Base-by-base conservation (phyloP, 2,329 filamentous ascomycete species). In the Helotiales sp. region DNA sequence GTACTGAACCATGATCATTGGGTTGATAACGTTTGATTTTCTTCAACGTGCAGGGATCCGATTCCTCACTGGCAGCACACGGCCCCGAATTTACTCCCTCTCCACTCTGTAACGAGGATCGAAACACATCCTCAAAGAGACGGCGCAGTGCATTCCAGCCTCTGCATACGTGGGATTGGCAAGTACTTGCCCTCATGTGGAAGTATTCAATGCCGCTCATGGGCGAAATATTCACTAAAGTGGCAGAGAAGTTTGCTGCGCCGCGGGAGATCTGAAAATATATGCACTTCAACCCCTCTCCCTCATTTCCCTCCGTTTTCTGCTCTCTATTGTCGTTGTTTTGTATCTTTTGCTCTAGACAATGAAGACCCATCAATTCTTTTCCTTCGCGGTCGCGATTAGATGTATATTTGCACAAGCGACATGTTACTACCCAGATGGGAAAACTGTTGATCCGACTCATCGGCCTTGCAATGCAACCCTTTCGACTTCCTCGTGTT, bases 401-500 rank as follows among this genome's bases (percentile, higher is more conserved):
- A 10, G 36, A 48, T n/a, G 27, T 13, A 6, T 10, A 13, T 5
- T 19, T 30, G 46, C 29, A 17, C 17, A 19, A 4, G 46, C 40
- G 24, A 48, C 25, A 34, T 62, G 60, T 36, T 60, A 44, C 25
- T 62, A 60, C 40, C 60, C 60, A 6, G 60, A 62, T 51, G 61
- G 61, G 8, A 50, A 27, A 5, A 63, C 61, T 0, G 54, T 53
- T 9, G 59, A 59, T 8, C 52, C 59, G 15, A 58, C 44, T 24
- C 59, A 63, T 34, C 24, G n/a, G 6, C 61, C 61, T 6, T 63
- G 61, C 33, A 63, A 63, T 29, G n/a, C 40, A 22, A 61, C 61
- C 13, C 38, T 58, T 1, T 27, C 36, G 7, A 25, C 30, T 13
- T 63, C 60, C 6, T 22, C 58, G 12, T 63, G 60, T 53, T 63